Evolutionary conservation across 805 yeast genomes (phyloP), one percentile per base, ranked within the genome.

Genomic region (Candida silvatica): DNA sequence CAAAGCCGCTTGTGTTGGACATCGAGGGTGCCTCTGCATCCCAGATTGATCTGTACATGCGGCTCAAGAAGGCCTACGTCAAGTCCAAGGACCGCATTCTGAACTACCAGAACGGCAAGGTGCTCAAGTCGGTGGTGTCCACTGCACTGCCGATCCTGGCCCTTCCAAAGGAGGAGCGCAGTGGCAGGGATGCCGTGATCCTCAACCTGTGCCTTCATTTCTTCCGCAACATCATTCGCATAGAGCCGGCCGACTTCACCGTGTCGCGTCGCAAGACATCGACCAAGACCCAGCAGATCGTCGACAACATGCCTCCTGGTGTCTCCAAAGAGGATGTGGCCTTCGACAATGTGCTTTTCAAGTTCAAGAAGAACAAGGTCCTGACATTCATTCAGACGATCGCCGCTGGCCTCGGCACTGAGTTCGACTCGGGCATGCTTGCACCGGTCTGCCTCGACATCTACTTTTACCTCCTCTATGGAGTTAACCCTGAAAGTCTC

Each of bases 1-100:
- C 96, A 0, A 82, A 94, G 84, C 97, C 97, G 0, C 52, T 82
- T 5, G 76, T 75, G 23, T 53, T 85, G n/a, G 70, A 64, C 34
- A 58, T 69, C 7, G 73, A 68, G 16, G 73, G 72, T n/a, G 68
- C 79, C 3, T 62, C 79, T 0, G 63, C 62, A 16, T 73, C 72
- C 36, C 85, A 82, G 46, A 63, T 74, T 28, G 59, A 65, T 16
- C 64, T 72, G 27, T 80, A 71, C 49, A 64, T 78, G 7, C 73
- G 73, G 35, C 61, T 88, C 32, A 74, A 75, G 42, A 75, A 71
- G 40, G 71, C 77, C 19, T 96, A 87, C 43, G 47, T 79, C 20
- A 48, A 56, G 4, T 92, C 90, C 56, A 92, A 90, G 53, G 74
- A 76, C 40, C 69, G 70, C 3, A 62, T 88, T 3, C 52, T 92